Percentiles rank a stretch among this genome's conserved stretches.
Conservation (phyloP, 192 early-diverging fungal genomes). For the Coemansia sp. region DNA sequence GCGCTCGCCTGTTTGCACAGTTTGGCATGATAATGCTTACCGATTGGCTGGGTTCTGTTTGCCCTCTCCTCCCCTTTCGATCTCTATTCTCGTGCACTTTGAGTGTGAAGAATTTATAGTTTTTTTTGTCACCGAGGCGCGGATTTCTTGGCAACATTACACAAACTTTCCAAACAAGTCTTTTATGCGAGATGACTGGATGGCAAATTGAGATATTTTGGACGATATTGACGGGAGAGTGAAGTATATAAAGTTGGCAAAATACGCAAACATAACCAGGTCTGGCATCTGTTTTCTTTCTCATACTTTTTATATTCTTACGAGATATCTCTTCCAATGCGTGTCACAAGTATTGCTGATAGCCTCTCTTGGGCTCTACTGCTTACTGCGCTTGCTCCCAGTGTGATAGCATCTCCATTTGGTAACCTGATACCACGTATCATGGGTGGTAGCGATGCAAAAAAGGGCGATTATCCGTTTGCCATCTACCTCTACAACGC, state of each 20-base stretch:
- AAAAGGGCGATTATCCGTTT: conserved; percentile 47
- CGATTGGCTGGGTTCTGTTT: conserved; percentile 2
- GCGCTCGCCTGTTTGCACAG: background rate
- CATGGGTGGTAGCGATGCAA: conserved; percentile 47
- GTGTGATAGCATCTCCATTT: background rate
- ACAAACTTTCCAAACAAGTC: conserved; percentile 3
- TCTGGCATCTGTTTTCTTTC: background rate
- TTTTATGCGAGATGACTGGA: background rate
- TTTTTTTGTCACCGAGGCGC: background rate
- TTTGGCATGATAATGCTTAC: background rate
- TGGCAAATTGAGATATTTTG: background rate
- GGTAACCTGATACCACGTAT: conserved; percentile 39
- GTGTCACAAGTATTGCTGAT: background rate
- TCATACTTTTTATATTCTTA: background rate
- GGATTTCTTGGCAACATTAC: conserved; percentile 11
- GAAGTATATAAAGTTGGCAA: background rate
- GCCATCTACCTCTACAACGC: conserved; percentile 46
- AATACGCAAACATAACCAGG: background rate
- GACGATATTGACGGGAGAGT: background rate
- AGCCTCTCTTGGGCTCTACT: background rate
- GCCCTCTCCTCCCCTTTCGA: background rate
- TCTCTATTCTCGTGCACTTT: background rate
- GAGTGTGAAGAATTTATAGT: conserved; percentile 6
- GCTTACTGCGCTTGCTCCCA: background rate
- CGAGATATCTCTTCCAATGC: background rate